phyloP scores from a whole-genome alignment of 2,329 filamentous ascomycete species.

The Rhynchosporium graminicola region DNA sequence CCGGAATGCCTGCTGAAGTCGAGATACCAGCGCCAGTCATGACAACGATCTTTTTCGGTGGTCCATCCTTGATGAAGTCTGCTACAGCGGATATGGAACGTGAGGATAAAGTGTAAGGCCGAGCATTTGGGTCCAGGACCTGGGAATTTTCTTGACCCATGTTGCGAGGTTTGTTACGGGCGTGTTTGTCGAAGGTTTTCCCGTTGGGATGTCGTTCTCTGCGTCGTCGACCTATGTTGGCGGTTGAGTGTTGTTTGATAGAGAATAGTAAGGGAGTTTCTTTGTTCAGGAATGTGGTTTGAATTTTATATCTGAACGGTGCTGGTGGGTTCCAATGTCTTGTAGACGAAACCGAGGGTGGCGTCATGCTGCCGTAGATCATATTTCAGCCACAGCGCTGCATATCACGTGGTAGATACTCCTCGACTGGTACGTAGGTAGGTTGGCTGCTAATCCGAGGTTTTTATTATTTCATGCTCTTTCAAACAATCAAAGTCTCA shows the following conservation, averaged over 20 bases:
- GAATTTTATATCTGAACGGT: neutral
- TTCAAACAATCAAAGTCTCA: too few species aligned
- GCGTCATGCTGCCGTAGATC: too few species aligned
- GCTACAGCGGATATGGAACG: conserved; percentile 75
- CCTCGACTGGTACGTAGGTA: too few species aligned
- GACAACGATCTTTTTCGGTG: conserved; percentile 73
- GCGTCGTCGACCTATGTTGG: conserved; percentile 25
- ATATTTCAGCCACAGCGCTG: too few species aligned
- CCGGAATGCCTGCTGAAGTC: conserved; percentile 76
- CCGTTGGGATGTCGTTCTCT: conserved; percentile 20
- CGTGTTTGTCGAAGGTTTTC: conserved; percentile 15
- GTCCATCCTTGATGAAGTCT: conserved; percentile 73
- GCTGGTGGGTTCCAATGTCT: neutral
- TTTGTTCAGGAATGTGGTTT: neutral
- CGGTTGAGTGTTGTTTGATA: conserved; percentile 12
- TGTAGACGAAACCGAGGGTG: neutral
- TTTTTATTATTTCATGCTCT: too few species aligned
- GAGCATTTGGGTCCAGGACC: conserved; percentile 57
- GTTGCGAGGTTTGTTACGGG: conserved; percentile 43
- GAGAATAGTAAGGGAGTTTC: neutral
- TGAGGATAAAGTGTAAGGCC: conserved; percentile 64
- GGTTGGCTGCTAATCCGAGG: too few species aligned
- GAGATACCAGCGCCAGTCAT: conserved; percentile 91
- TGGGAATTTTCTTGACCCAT: conserved; percentile 91
- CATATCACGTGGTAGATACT: too few species aligned